phyloP scores from a whole-genome alignment of 768 basidiomycete species.

The Tricholoma bakamatsutake region DNA sequence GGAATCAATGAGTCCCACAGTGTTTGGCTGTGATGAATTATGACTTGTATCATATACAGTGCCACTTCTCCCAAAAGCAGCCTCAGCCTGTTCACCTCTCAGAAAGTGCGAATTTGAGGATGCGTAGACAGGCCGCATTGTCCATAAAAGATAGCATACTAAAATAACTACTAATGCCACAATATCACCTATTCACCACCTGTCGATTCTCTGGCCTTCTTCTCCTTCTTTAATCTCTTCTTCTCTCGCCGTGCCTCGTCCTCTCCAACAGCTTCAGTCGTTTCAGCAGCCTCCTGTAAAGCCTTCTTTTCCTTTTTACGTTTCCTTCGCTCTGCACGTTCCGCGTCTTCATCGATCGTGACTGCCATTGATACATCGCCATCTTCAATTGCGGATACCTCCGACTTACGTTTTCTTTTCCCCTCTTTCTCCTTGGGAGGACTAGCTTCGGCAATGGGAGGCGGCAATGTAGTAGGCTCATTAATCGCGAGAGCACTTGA shows the following conservation, averaged over 20 bases:
- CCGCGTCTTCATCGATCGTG: slow-evolving; percentile 37
- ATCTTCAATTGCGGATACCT: slow-evolving; percentile 29
- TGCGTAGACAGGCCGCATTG: neutral
- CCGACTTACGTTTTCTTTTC: slow-evolving; percentile 82
- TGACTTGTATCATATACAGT: no score
- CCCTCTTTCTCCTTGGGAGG: slow-evolving; percentile 61
- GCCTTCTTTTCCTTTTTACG: slow-evolving; percentile 64
- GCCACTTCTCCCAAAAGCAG: no score
- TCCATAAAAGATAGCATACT: no score
- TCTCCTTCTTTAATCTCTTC: slow-evolving; percentile 66
- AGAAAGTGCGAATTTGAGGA: no score
- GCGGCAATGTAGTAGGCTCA: slow-evolving; percentile 13
- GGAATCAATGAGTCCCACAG: no score
- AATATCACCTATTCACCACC: slow-evolving; percentile 26
- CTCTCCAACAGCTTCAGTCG: slow-evolving; percentile 42
- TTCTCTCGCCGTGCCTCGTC: slow-evolving; percentile 57
- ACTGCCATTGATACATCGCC: slow-evolving; percentile 28
- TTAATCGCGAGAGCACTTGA: slow-evolving; percentile 18
- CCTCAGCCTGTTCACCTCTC: no score
- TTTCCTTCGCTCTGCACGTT: slow-evolving; percentile 52
- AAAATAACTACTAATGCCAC: neutral
- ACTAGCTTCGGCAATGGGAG: slow-evolving; percentile 21
- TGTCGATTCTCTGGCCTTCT: slow-evolving; percentile 44
- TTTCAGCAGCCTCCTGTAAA: slow-evolving; percentile 40
- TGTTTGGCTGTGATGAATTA: no score